Evolutionary conservation across 2,329 filamentous ascomycete species (phyloP), one percentile per base, ranked within the genome.

Genomic region (Pezicula rhizophila): DNA sequence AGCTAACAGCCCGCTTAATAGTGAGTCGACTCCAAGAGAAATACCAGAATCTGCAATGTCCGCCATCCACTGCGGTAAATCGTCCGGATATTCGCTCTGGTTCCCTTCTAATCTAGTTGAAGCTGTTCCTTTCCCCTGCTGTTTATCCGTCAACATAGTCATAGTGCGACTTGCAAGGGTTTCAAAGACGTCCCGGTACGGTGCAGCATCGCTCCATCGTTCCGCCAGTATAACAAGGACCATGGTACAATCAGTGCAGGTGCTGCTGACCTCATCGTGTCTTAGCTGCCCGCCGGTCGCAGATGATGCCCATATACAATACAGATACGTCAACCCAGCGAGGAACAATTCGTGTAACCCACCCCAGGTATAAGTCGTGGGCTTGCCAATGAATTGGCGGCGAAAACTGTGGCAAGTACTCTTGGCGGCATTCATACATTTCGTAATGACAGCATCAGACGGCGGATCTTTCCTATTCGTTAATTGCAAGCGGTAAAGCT

Each of bases 101-200:
- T n/a, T n/a, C n/a, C n/a, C n/a, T n/a, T n/a, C n/a, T n/a, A n/a
- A n/a, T n/a, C n/a, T n/a, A n/a, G n/a, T n/a, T n/a, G n/a, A n/a
- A 17, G 17, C 17, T 11, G 14, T 14, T 17, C 34, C 14, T 12
- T 17, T 37, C 11, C 17, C 34, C 17, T 37, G 34, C 14, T 37
- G 34, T 26, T 28, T 43, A 15, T 43, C 23, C 4, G 17, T 25
- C 12, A 58, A 20, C 58, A 63, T 61, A 3, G 50, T 47, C 45
- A 61, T 56, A 1, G 60, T 60, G 2, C 54, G 49, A 10, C 40
- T 46, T n/a, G 60, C 52, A 14, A 68, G 56, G 2, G 55, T 50
- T 15, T 66, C 64, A 40, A 67, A 67, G 10, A 64, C 59, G 43
- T 68, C 64, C 8, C 66, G 60, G 46, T 66, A 66, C 0, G 64